Evolutionary conservation across 352 stramenopile genomes (phyloP), one percentile per base, ranked within the genome.

Genomic region (Phytophthora europaea): DNA sequence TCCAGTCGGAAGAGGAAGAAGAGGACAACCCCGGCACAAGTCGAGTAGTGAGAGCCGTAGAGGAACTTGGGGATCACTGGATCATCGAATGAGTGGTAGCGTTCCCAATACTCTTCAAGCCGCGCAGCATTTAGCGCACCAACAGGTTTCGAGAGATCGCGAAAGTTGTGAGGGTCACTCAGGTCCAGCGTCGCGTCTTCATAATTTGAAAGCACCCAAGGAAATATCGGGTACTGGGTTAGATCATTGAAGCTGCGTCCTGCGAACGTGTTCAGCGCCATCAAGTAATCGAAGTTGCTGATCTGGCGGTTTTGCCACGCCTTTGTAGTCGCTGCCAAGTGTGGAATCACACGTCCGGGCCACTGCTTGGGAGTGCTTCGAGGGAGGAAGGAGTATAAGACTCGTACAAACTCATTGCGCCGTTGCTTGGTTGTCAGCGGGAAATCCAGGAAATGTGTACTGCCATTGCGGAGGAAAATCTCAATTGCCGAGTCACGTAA

Each of bases 1-100:
- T 99, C 94, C n/a, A 99, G 72, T 45, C 98, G 89, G 56, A 99
- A 91, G 15, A 99, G 89, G 74, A 99, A 99, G 74, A 99, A 98
- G 22, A 99, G 76, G 53, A 99, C 98, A 34, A 99, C 97, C 43
- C 98, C 98, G 15, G 89, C 90, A 54, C 87, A 95, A 6, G 98
- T 99, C 22, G 95, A 99, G 82, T 99, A 99, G 72, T 99, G 98
- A 8, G 89, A 96, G 2, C 90, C 90, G 51, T 97, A 97, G 0
- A 97, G 65, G 51, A 97, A 97, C 70, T 96, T 97, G 6, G 91
- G 91, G 60, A 97, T 96, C 48, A 97, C 88, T 1, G 89, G 89
- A 47, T 97, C 90, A 33, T 97, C 90, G 64, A 97, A 97, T 10
- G 86, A 94, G 51, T 99, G 83, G 73, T 99, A 99, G 64, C 97